Conservation (phyloP, 2,329 filamentous ascomycete genomes). For the Aureobasidium namibiae region DNA sequence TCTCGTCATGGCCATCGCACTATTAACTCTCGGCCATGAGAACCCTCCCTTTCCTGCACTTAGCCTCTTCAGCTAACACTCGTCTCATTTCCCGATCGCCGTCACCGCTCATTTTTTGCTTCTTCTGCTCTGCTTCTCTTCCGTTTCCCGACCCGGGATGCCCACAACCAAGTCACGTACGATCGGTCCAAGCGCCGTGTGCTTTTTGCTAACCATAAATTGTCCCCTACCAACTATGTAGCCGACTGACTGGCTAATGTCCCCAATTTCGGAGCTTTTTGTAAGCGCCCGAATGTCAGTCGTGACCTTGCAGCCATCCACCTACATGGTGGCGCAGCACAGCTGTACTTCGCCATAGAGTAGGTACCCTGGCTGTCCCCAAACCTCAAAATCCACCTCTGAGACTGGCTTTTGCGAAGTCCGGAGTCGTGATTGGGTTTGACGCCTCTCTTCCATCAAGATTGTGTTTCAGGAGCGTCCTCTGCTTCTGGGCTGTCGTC, state of each 20-base stretch:
- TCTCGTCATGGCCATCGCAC: not conserved
- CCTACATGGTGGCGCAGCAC: constrained; percentile 7
- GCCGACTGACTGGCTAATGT: not conserved
- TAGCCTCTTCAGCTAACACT: not conserved
- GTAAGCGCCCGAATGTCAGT: not conserved
- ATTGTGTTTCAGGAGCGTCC: not conserved
- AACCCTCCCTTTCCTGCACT: not conserved
- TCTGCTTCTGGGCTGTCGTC: not conserved
- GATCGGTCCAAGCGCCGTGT: not conserved
- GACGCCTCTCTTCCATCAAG: not conserved
- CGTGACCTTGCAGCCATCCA: not conserved
- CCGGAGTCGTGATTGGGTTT: not conserved
- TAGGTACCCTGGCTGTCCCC: not conserved
- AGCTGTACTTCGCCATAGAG: not conserved
- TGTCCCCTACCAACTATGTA: not conserved
- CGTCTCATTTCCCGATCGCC: constrained; percentile 3
- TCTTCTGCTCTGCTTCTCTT: constrained; percentile 8
- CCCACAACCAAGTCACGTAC: not conserved
- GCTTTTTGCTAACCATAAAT: not conserved
- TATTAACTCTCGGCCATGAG: not conserved
- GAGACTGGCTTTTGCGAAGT: not conserved
- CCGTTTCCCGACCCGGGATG: not conserved
- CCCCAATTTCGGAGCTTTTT: not conserved
- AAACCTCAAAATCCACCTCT: too few relatives aligned
- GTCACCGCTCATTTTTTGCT: constrained; percentile 9